These are phyloP conservation scores for Cutaneotrichosporon sp. DNA, from an alignment of 1,284 basidiomycete genomes.

Conservation along the genomic window DNA sequence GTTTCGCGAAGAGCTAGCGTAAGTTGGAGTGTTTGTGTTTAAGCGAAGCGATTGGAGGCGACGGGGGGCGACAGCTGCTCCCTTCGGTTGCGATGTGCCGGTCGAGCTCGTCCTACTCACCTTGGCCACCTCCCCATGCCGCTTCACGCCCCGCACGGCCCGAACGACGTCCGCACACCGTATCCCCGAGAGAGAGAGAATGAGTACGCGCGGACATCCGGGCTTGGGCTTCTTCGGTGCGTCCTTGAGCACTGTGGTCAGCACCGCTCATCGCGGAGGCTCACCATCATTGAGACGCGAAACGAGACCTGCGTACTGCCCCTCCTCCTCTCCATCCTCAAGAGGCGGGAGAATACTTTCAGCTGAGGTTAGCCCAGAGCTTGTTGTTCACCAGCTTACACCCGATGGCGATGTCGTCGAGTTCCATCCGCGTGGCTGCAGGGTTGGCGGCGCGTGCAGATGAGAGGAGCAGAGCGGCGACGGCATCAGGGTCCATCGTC, in stretches of 20 bases:
- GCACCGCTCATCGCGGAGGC: too few species aligned
- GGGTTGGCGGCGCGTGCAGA: slow-evolving; percentile 38
- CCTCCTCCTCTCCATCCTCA: not conserved
- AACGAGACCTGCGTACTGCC: slow-evolving; percentile 10
- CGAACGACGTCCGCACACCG: slow-evolving; percentile 49
- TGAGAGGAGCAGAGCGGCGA: slow-evolving; percentile 28
- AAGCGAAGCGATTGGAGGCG: too few species aligned
- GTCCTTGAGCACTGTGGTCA: slow-evolving; percentile 17
- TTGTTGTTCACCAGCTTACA: slow-evolving; percentile 16
- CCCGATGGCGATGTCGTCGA: slow-evolving; percentile 38
- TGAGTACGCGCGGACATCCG: slow-evolving; percentile 39
- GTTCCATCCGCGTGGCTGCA: slow-evolving; percentile 40
- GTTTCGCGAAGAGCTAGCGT: slow-evolving; percentile 49
- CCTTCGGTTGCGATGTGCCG: not conserved
- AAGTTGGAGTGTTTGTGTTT: too few species aligned
- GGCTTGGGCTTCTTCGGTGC: slow-evolving; percentile 25
- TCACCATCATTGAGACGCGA: slow-evolving; percentile 14
- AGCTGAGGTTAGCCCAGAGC: not conserved
- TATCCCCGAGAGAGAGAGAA: slow-evolving; percentile 44
- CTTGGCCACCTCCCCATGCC: slow-evolving; percentile 48
- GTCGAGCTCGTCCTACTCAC: slow-evolving; percentile 33
- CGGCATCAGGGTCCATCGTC: slow-evolving; percentile 20
- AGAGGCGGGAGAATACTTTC: not conserved
- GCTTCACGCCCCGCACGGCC: slow-evolving; percentile 37
- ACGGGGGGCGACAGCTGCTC: not conserved